Conservation (phyloP, 805 yeast genomes). For the Yamadazyma sp. region DNA sequence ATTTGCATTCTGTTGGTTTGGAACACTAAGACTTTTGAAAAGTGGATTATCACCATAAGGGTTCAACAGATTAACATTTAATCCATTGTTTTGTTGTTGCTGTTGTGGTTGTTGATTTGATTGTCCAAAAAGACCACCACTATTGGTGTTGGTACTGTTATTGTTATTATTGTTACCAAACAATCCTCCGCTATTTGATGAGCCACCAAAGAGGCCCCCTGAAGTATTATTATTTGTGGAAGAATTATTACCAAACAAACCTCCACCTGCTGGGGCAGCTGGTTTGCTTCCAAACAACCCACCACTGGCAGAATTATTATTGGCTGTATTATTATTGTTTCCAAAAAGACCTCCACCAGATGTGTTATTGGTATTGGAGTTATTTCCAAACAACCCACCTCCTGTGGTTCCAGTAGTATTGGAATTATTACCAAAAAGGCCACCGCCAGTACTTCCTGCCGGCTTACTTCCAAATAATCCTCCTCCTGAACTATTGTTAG, state of each 20-base stretch:
- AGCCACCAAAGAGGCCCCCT: constrained; percentile 25
- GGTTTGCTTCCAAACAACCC: constrained; percentile 22
- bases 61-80: constrained; percentile 37
- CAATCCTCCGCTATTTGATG: constrained; percentile 29
- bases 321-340: constrained; percentile 1
- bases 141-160: constrained; percentile 10
- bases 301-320: constrained; percentile 17
- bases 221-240: constrained; percentile 12
- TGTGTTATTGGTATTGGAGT: constrained; percentile 17
- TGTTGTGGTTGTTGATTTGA: constrained; percentile 19
- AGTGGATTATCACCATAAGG: constrained; percentile 83
- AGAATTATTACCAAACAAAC: constrained; percentile 35
- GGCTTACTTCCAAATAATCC: constrained; percentile 22
- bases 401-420: not conserved
- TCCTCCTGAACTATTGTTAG: constrained; percentile 7
- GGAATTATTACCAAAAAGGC: constrained; percentile 36
- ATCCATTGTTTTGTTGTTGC: constrained; percentile 19
- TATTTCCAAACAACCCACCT: constrained; percentile 22
- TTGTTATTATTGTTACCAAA: constrained; percentile 32
- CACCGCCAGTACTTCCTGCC: constrained; percentile 27
- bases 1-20: constrained; percentile 14
- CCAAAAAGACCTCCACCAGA: constrained; percentile 11
- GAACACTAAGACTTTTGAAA: constrained; percentile 45
- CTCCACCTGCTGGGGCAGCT: constrained; percentile 15
- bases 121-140: constrained; percentile 22